Conservation (phyloP, 78 protist genomes). For the Cavenderia fasciculata region DNA sequence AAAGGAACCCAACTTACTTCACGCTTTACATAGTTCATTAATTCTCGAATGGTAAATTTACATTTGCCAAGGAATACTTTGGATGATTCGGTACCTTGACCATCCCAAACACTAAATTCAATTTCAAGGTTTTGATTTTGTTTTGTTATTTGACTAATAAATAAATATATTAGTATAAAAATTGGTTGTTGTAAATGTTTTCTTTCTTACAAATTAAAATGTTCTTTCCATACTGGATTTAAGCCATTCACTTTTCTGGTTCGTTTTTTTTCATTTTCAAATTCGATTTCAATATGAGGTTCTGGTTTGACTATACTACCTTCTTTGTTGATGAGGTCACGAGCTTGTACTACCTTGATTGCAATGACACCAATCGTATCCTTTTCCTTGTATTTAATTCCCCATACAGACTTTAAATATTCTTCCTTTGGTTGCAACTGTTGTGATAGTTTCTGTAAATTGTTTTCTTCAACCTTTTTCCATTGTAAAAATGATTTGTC, state of each 20-base stretch:
- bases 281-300: conserved; percentile 20
- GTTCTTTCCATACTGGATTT: conserved; percentile 54
- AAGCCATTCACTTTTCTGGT: conserved; percentile 7
- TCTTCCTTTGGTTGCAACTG: conserved; percentile 33
- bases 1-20: conserved; percentile 63
- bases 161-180: not conserved
- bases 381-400: conserved; percentile 10
- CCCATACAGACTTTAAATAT: conserved; percentile 41
- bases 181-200: not conserved
- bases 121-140: not conserved
- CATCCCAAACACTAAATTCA: conserved; percentile 3
- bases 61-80: conserved; percentile 53
- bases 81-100: conserved; percentile 1
- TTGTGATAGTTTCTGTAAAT: not conserved
- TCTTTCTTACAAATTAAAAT: conserved; percentile 44
- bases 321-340: conserved; percentile 45
- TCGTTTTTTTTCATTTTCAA: conserved; percentile 35
- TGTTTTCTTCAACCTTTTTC: conserved; percentile 36
- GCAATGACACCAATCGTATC: conserved; percentile 62
- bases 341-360: conserved; percentile 33
- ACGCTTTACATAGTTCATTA: conserved; percentile 20
- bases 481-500: not conserved
- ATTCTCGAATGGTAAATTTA: conserved; percentile 31
- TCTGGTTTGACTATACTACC: not conserved
- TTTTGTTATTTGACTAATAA: conserved; percentile 1